phyloP scores from a whole-genome alignment of 1,284 basidiomycete species.

The Laetiporus sulphureus region DNA sequence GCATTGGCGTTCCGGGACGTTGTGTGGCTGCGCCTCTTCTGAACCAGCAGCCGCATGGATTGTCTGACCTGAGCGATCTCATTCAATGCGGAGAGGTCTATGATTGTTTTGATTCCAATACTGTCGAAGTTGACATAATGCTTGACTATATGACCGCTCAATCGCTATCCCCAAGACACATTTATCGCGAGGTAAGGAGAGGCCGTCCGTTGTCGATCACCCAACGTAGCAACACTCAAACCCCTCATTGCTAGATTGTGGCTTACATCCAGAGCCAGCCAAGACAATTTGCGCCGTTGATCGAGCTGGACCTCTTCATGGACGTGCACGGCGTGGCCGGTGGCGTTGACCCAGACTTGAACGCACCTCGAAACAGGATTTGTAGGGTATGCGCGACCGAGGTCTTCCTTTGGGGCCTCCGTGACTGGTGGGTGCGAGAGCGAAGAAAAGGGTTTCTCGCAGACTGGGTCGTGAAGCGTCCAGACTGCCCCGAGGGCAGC shows the following conservation, averaged over 20 bases:
- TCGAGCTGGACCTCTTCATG: conserved; percentile 61
- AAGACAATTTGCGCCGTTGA: conserved; percentile 52
- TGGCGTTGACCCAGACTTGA: conserved; percentile 47
- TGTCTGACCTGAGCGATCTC: conserved; percentile 60
- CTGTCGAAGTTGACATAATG: conserved; percentile 72
- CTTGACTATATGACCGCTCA: conserved; percentile 64
- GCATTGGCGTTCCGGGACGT: conserved; percentile 62
- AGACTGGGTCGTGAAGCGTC: conserved; percentile 41
- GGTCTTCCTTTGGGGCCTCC: conserved; percentile 64
- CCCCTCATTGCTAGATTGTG: conserved; percentile 50
- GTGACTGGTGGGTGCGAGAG: conserved; percentile 76
- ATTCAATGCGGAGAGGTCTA: conserved; percentile 69
- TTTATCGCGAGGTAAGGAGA: conserved; percentile 63
- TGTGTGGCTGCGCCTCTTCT: conserved; percentile 54
- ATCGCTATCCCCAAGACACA: conserved; percentile 53
- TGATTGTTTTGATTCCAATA: conserved; percentile 69
- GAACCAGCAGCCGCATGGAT: conserved; percentile 59
- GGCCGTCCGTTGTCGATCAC: conserved; percentile 2
- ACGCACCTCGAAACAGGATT: conserved; percentile 47
- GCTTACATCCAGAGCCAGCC: conserved; percentile 52
- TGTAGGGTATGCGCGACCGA: conserved; percentile 70
- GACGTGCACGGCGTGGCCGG: conserved; percentile 53
- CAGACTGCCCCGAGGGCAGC: conserved; percentile 57
- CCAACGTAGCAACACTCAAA: not conserved
- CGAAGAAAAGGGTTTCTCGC: conserved; percentile 59